Base-by-base conservation (phyloP, 192 early-diverging fungal species). In the Backusella tuberculispora region DNA sequence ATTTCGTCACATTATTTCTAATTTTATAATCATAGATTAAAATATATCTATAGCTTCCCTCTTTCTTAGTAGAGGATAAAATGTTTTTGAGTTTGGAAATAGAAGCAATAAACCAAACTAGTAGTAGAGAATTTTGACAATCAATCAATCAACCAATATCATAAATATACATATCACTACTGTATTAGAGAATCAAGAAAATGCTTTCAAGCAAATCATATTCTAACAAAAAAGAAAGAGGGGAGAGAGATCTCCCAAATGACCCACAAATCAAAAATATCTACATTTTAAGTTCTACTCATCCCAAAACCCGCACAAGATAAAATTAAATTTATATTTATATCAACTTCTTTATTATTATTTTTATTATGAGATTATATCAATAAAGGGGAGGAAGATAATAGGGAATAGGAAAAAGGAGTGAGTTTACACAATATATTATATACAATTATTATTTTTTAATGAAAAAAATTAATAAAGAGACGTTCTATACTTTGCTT, bases 401-500 rank as follows among this genome's bases (percentile, higher is more conserved):
- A 60, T 60, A 26, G 53, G 53, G 53, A 60, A 60, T 60, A 60
- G 19, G 21, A 12, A 50, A 26, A 60, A 8, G 42, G 53, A 34
- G 29, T 34, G 29, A 2, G 53, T 14, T 26, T 60, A 60, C 53
- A 60, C 21, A 13, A 60, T 46, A 45, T 56, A 26, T 50, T 60
- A 60, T 60, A 24, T 60, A 60, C 53, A 60, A 60, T 60, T 60
- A 34, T 34, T 34, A 34, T 60, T 12, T 3, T 60, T 60, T 24
- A 24, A 26, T 8, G 24, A 26, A 24, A 60, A 24, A 60, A 60
- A 60, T 26, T 12, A 26, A 34, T 34, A 34, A 34, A 34, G 29
- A 34, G 29, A 34, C 0, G 29, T 47, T 38, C 63, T 83, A 92
- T 14, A 93, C 89, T 83, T 93, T 93, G 48, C 83, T 82, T 29